Percentiles rank a stretch among this genome's conserved stretches.
phyloP scores from a whole-genome alignment of 2,329 filamentous ascomycete species.

The Aureobasidium leucospermi region DNA sequence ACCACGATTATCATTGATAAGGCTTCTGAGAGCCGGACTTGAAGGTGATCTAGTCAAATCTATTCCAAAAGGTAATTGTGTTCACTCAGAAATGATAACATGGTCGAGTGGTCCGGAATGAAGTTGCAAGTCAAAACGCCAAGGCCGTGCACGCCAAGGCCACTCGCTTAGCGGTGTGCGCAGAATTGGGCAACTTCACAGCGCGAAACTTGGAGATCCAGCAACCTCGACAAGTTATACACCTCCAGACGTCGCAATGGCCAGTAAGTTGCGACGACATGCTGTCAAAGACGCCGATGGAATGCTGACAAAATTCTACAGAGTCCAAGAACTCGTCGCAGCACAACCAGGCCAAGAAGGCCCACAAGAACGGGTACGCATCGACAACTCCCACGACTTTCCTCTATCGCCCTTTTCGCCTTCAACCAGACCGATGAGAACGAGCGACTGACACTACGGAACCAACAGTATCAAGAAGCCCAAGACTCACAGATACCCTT shows the following conservation, averaged over 20 bases:
- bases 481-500: slow-evolving; percentile 97
- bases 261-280: slow-evolving; percentile 50
- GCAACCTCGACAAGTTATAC: slow-evolving; percentile 12
- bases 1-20: too few species aligned
- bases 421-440: slow-evolving; percentile 2
- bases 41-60: too few species aligned
- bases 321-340: slow-evolving; percentile 99
- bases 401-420: background rate
- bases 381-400: background rate
- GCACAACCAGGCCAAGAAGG: slow-evolving; percentile 98
- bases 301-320: slow-evolving; percentile 34
- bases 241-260: slow-evolving; percentile 51
- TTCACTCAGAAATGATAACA: too few species aligned
- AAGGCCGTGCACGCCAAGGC: background rate
- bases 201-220: slow-evolving; percentile 10
- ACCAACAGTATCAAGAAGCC: slow-evolving; percentile 94
- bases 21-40: too few species aligned
- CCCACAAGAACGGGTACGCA: slow-evolving; percentile 94
- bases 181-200: slow-evolving; percentile 11
- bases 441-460: slow-evolving; percentile 9
- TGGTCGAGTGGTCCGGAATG: background rate
- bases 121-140: background rate
- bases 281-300: background rate
- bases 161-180: slow-evolving; percentile 14
- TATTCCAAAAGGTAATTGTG: too few species aligned